Conservation (phyloP, 257 asterid genomes). For the Solanum ossicruentum region DNA sequence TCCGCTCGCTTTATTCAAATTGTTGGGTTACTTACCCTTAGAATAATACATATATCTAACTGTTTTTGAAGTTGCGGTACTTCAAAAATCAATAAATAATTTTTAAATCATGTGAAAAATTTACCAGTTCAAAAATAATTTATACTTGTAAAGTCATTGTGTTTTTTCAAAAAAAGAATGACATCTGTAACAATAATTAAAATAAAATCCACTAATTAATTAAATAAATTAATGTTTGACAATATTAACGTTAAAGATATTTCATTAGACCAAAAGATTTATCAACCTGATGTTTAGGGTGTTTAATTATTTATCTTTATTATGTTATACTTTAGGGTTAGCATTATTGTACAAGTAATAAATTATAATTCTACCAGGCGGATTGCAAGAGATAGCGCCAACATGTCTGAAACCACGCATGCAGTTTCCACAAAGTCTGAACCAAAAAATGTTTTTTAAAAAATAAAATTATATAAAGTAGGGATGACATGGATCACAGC, state of each 20-base stretch:
- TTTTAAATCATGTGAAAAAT: no score
- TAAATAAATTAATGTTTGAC: not conserved
- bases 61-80: no score
- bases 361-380: not conserved
- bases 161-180: not conserved
- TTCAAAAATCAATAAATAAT: no score
- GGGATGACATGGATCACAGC: not conserved
- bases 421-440: not conserved
- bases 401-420: not conserved
- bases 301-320: not conserved
- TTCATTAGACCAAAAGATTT: not conserved
- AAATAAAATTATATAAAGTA: not conserved
- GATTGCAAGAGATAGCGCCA: not conserved
- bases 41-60: no score
- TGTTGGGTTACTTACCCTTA: no score
- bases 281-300: not conserved
- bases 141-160: not conserved
- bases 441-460: not conserved
- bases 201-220: not conserved
- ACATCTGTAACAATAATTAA: not conserved
- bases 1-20: no score
- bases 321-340: not conserved
- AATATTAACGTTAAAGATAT: not conserved
- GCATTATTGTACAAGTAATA: not conserved
- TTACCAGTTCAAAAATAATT: not conserved